Evolutionary conservation across 2,329 filamentous ascomycete species (phyloP).

Genomic region (Leptographium flavum): DNA sequence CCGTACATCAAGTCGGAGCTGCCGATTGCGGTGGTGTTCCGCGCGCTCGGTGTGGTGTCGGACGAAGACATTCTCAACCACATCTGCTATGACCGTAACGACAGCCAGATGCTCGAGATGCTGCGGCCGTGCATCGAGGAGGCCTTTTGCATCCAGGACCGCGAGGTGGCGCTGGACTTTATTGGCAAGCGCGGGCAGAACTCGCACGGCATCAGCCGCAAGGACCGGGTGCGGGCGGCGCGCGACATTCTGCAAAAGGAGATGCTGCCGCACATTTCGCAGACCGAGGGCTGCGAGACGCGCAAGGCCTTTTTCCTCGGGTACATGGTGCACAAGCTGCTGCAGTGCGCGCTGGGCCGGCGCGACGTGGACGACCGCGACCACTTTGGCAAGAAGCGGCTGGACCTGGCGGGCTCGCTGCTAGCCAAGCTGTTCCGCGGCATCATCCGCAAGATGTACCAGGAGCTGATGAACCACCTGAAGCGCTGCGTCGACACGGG

Average conservation of each 20-base stretch:
- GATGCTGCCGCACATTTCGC: constrained; percentile 89
- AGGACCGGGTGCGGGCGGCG: constrained; percentile 84
- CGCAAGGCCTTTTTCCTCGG: constrained; percentile 95
- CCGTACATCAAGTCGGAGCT: constrained; percentile 92
- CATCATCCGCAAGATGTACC: constrained; percentile 80
- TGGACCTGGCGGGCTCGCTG: constrained; percentile 87
- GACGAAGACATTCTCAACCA: constrained; percentile 97
- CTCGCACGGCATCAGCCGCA: constrained; percentile 58
- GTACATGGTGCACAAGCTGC: constrained; percentile 94
- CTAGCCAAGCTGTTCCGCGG: constrained; percentile 93
- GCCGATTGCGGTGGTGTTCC: constrained; percentile 89
- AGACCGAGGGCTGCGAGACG: constrained; percentile 86
- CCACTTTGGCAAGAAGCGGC: constrained; percentile 96
- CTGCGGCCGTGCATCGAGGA: constrained; percentile 95
- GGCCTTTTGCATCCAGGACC: constrained; percentile 88
- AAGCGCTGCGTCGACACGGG: constrained; percentile 83
- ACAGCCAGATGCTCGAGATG: constrained; percentile 96
- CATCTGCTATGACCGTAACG: constrained; percentile 89
- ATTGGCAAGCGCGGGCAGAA: constrained; percentile 79
- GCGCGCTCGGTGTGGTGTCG: constrained; percentile 87
- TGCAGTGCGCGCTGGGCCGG: constrained; percentile 85
- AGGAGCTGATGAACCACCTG: constrained; percentile 81
- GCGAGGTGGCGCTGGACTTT: constrained; percentile 85
- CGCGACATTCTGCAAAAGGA: constrained; percentile 95
- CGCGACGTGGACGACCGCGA: constrained; percentile 94